phyloP scores from a whole-genome alignment of 2,329 filamentous ascomycete species.

The Trichophyton rubrum region DNA sequence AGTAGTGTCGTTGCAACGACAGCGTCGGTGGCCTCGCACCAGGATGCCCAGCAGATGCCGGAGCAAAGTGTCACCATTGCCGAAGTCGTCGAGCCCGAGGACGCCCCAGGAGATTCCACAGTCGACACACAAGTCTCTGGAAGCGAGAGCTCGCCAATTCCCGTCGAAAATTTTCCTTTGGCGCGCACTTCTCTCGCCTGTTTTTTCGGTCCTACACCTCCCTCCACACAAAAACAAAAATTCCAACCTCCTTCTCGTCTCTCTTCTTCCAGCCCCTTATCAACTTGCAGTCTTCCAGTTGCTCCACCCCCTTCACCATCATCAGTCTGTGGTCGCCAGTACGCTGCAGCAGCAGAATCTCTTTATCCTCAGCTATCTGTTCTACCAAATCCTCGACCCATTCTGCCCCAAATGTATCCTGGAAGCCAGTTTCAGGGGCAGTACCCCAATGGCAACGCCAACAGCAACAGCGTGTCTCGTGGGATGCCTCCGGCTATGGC shows the following conservation, averaged over 20 bases:
- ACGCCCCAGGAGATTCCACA: not conserved
- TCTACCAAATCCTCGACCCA: not conserved
- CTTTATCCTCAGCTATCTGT: not conserved
- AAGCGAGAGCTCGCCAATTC: not conserved
- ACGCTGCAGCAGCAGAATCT: not conserved
- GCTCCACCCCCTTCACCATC: constrained; percentile 3
- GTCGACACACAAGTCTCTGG: not conserved
- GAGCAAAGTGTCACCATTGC: not conserved
- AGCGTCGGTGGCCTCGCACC: not conserved
- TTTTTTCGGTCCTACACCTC: not conserved
- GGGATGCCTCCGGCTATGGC: not conserved
- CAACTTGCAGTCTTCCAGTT: not conserved
- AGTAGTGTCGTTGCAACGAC: not conserved
- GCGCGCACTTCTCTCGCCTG: not conserved
- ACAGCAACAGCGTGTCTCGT: not conserved
- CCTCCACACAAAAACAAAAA: not conserved
- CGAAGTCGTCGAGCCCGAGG: not conserved
- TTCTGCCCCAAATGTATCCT: constrained; percentile 1
- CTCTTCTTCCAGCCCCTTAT: constrained; percentile 1
- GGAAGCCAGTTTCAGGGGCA: not conserved
- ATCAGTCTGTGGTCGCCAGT: not conserved
- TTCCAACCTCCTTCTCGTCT: not conserved
- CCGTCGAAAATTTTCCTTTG: not conserved
- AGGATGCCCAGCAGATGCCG: not conserved
- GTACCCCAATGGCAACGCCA: not conserved